Evolutionary conservation across 2,329 filamentous ascomycete species (phyloP).

Genomic region (Hypoxylon sp.): DNA sequence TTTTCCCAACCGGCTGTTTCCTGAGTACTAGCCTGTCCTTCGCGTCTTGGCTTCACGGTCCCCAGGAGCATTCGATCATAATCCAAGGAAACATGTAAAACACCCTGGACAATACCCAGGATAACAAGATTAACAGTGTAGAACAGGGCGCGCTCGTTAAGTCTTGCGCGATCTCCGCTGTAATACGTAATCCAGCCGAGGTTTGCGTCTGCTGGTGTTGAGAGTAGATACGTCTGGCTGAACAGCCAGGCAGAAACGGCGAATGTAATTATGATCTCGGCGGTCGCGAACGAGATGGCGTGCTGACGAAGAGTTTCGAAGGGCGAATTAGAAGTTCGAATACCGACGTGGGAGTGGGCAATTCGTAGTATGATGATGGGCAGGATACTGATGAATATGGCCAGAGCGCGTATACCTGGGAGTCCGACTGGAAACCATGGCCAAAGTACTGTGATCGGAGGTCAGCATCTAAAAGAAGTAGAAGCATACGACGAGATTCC

Average conservation of each 20-base stretch:
- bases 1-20: constrained; percentile 47
- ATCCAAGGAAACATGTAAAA: constrained; percentile 77
- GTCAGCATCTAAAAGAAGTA: constrained; percentile 13
- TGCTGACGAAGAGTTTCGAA: constrained; percentile 72
- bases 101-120: constrained; percentile 77
- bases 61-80: constrained; percentile 74
- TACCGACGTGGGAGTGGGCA: constrained; percentile 81
- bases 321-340: constrained; percentile 77
- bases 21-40: constrained; percentile 39
- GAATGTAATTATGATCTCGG: constrained; percentile 82
- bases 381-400: constrained; percentile 82
- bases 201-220: constrained; percentile 68
- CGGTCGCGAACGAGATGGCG: constrained; percentile 69
- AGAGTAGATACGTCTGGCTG: constrained; percentile 84
- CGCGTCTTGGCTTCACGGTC: constrained; percentile 49
- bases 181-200: constrained; percentile 80
- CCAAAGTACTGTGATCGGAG: constrained; percentile 75
- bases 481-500: background rate
- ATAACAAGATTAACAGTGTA: constrained; percentile 77
- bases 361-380: constrained; percentile 87
- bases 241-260: constrained; percentile 82
- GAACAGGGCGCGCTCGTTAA: constrained; percentile 91
- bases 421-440: constrained; percentile 85
- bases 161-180: constrained; percentile 76
- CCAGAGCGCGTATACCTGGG: constrained; percentile 78